Base-by-base conservation (phyloP, 495 filamentous ascomycete species). In the Ascobolus immersus region DNA sequence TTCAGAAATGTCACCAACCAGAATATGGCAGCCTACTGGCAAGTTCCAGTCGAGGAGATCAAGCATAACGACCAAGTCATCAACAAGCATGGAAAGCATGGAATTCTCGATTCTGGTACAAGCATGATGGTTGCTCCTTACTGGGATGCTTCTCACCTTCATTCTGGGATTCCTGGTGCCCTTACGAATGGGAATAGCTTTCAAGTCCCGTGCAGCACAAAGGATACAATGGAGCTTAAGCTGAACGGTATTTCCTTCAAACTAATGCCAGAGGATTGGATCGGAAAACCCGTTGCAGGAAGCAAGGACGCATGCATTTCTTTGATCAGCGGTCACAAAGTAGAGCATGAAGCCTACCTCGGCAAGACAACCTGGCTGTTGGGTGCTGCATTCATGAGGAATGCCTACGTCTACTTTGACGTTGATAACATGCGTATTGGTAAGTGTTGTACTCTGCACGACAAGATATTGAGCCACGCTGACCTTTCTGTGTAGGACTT, bases 351-450 rank as follows among this genome's bases (percentile, higher is more conserved):
- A n/a, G n/a, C n/a, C n/a, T n/a, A n/a, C 19, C 35, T 45, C 2
- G 43, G 17, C 28, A 52, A 11, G 44, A 59, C 30, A 50, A 58
- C 49, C 4, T 86, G 80, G 79, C 57, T 90, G 19, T 49, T 86
- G 1, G 79, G 79, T 4, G 79, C 82, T 42, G 63, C 73, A 4
- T 89, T 89, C 42, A 51, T 90, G 36, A 90, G 89, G 55, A 86
- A 89, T 40, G 77, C 89, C n/a, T 86, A 86, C 53, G 55, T 65
- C 15, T 71, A 86, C 14, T 89, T 89, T 43, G 79, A 90, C 48
- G 64, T 61, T 23, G 77, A 66, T 19, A 44, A 62, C 35, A 54
- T 39, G 22, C 60, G 56, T 34, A 57, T 72, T 39, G 67, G 62
- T 58, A n/a, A n/a, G n/a, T n/a, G n/a, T n/a, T n/a, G n/a, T n/a